Base-by-base conservation (phyloP, 352 stramenopile genomes). In the Pythium plurisporium region DNA sequence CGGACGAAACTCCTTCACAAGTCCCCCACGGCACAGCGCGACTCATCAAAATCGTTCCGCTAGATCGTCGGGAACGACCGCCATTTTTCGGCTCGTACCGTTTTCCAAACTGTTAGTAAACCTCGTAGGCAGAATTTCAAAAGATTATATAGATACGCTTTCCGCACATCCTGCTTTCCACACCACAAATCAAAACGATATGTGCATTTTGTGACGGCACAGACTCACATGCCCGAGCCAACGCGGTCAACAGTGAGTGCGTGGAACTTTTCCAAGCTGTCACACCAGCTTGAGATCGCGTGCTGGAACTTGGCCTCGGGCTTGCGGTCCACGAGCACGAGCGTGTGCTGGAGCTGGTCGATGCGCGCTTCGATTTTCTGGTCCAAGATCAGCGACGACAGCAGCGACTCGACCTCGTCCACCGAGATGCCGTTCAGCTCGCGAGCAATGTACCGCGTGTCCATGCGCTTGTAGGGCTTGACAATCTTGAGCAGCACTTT, bases 401-500 rank as follows among this genome's bases (percentile, higher is more conserved):
- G 63, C 47, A 99, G 69, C 46, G 81, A 91, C 62, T 99, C 94
- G 4, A 98, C 93, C 53, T 98, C 90, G 0, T 73, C 65, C 1
- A 96, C 66, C 3, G 86, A 74, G 60, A 99, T 96, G 51, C 71
- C 80, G 43, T 98, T 98, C 6, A 99, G 71, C 70, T 98, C 91
- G 7, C 74, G 74, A 10, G 94, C 84, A 57, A 98, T 96, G 62
- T 96, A 96, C 29, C 69, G 54, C 7, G 97, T 86, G 40, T 92
- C 87, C 73, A 98, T 97, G n/a, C 84, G 86, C 23, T 89, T 86
- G 65, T 98, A 99, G 1, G 94, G 94, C 41, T 87, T 93, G 64
- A 99, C 87, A 41, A 97, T 91, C 55, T 94, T 94, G 27, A 97
- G 70, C 49, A 98, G 70, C 40, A 99, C 95, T 68, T 98, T 96